Conservation (phyloP, 805 yeast species). For the Sugiyamaella lignohabitans region DNA sequence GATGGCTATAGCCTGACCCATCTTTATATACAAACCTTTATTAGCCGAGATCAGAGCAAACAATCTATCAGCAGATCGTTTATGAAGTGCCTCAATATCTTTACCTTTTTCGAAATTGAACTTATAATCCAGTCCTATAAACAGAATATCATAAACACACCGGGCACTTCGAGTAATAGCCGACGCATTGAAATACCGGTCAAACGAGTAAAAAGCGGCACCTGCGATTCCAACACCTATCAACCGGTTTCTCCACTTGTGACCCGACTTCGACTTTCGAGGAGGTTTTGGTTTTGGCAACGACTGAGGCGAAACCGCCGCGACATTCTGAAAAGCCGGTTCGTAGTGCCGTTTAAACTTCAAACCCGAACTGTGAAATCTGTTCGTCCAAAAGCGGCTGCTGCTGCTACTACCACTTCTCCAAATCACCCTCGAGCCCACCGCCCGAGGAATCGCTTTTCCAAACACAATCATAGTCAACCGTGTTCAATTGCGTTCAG, state of each 20-base stretch:
- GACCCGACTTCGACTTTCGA: neutral
- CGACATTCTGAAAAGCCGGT: conserved; percentile 11
- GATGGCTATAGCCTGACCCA: conserved; percentile 75
- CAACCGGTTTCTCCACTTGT: conserved; percentile 13
- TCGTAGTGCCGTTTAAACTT: neutral
- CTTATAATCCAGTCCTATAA: conserved; percentile 59
- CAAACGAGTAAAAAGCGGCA: conserved; percentile 30
- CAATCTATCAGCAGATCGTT: conserved; percentile 47
- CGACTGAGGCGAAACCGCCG: conserved; percentile 14
- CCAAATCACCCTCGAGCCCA: neutral
- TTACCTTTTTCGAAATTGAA: conserved; percentile 40
- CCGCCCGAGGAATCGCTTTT: neutral
- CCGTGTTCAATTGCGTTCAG: too few relatives aligned
- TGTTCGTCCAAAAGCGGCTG: too few relatives aligned
- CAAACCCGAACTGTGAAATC: too few relatives aligned
- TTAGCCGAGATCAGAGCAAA: conserved; percentile 41
- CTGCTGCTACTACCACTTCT: too few relatives aligned
- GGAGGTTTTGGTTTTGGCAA: conserved; percentile 13
- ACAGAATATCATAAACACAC: conserved; percentile 41
- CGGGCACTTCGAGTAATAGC: conserved; percentile 46
- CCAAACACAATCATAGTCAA: neutral
- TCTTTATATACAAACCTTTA: conserved; percentile 62
- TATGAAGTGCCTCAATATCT: conserved; percentile 52
- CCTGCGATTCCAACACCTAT: conserved; percentile 15
- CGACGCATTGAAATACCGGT: conserved; percentile 41